Evolutionary conservation across 257 asterid genomes (phyloP).

Genomic region (Handroanthus guayacan): DNA sequence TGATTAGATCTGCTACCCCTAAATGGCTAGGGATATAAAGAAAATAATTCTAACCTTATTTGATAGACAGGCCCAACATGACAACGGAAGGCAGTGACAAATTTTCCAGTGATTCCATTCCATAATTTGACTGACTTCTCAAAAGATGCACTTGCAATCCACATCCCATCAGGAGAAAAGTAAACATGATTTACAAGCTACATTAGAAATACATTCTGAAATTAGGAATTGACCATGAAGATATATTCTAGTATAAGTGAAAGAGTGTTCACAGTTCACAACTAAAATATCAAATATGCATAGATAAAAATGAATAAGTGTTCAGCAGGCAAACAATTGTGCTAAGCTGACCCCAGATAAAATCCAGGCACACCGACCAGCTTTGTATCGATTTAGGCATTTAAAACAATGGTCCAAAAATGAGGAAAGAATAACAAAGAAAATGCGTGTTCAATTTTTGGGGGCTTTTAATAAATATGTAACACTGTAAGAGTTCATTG

Average conservation of each 20-base stretch:
- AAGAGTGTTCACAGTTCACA: neutral
- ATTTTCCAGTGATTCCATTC: slow-evolving; percentile 90
- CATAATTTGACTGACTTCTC: slow-evolving; percentile 94
- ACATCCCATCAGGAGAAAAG: slow-evolving; percentile 94
- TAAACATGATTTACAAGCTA: slow-evolving; percentile 96
- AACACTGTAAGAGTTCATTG: neutral
- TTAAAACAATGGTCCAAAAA: neutral
- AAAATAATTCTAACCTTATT: slow-evolving; percentile 65
- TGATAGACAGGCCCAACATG: slow-evolving; percentile 98
- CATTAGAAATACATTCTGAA: slow-evolving; percentile 35
- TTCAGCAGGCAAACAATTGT: slow-evolving; percentile 16
- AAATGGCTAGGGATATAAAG: slow-evolving; percentile 15
- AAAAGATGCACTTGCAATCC: slow-evolving; percentile 98
- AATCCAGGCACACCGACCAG: neutral
- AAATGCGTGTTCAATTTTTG: neutral
- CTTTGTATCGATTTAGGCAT: neutral
- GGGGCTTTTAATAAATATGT: slow-evolving; percentile 6
- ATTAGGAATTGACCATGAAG: slow-evolving; percentile 17
- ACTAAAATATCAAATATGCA: slow-evolving; percentile 1
- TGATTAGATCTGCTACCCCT: slow-evolving; percentile 25
- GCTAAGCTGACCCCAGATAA: neutral
- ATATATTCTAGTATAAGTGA: neutral
- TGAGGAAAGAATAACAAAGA: neutral
- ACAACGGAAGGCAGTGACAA: slow-evolving; percentile 90
- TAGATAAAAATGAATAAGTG: neutral